Base-by-base conservation (phyloP, 768 basidiomycete genomes). In the Collybiopsis confluens region DNA sequence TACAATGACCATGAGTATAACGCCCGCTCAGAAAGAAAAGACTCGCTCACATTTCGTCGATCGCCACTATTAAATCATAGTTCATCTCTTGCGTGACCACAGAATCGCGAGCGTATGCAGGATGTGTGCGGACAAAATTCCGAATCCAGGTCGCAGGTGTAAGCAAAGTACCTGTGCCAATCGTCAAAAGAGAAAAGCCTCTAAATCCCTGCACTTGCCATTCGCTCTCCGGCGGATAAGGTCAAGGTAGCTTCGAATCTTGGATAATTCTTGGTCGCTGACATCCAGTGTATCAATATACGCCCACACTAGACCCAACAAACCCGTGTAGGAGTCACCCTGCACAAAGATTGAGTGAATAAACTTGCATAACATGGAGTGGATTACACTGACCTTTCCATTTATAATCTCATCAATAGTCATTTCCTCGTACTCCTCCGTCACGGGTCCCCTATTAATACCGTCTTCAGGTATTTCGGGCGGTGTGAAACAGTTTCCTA, bases 141-240 rank as follows among this genome's bases (percentile, higher is more conserved):
- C 97, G 82, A 54, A 97, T 94, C 93, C 93, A 99, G 3, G 85
- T 83, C 10, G 97, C 97, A 6, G 92, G 82, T 0, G 97, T 98
- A 65, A 82, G 67, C 23, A 98, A 73, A 5, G 85, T 76, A 20
- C 92, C 93, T 93, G 54, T 23, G 46, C 49, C 47, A 48, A 16
- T 13, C 28, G 6, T 30, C 26, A 45, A 43, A 24, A 46, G 11
- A 49, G 20, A 48, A 24, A 27, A 47, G 18, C 42, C 54, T 13
- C 24, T 33, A 9, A 24, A 49, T 45, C 27, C 37, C 50, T 15
- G 54, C 56, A 67, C 81, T 57, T 45, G 90, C 96, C 96, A 63
- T 88, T 80, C 10, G 97, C 86, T 41, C 96, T 76, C 38, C 76
- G 72, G 58, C 83, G 82, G 54, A 99, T 74, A 24, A 98, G 74